These are phyloP conservation scores for Aureobasidium vineae DNA, from an alignment of 2,329 filamentous ascomycete genomes.

Conservation along the genomic window DNA sequence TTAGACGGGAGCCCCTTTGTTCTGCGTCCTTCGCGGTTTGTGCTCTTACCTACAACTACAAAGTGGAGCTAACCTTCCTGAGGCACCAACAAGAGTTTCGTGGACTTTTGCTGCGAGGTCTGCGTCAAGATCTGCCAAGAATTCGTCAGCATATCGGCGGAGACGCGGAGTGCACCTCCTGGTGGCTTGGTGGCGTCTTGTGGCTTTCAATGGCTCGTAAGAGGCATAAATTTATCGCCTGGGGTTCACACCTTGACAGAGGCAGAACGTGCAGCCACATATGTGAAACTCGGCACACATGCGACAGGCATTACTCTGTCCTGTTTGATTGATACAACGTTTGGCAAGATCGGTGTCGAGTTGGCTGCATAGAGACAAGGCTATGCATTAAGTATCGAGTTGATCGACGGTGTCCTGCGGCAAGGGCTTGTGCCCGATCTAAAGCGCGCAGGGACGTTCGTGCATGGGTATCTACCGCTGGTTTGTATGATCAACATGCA, in stretches of 20 bases:
- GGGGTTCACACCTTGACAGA: not conserved
- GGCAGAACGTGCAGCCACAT: not conserved
- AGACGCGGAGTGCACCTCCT: not conserved
- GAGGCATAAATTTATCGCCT: not conserved
- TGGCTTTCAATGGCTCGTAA: not conserved
- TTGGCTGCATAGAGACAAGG: not conserved
- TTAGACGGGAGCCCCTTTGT: not conserved
- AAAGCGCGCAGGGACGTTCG: not conserved
- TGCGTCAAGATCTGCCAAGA: not conserved
- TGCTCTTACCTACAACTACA: not conserved
- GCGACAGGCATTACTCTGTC: not conserved
- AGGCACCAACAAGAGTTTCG: not conserved
- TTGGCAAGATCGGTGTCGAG: too few species aligned
- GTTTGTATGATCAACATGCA: not conserved
- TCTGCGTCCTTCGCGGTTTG: not conserved
- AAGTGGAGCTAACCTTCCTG: not conserved
- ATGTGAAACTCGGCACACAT: not conserved
- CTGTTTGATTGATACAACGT: not conserved
- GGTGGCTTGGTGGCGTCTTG: not conserved
- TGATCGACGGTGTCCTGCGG: too few species aligned
- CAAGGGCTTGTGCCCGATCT: not conserved
- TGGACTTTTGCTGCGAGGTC: not conserved
- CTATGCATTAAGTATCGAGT: not conserved
- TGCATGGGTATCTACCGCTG: not conserved
- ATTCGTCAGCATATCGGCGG: not conserved